These are phyloP conservation scores for Penicillium palitans DNA, from an alignment of 2,329 filamentous ascomycete species.

Conservation along the genomic window DNA sequence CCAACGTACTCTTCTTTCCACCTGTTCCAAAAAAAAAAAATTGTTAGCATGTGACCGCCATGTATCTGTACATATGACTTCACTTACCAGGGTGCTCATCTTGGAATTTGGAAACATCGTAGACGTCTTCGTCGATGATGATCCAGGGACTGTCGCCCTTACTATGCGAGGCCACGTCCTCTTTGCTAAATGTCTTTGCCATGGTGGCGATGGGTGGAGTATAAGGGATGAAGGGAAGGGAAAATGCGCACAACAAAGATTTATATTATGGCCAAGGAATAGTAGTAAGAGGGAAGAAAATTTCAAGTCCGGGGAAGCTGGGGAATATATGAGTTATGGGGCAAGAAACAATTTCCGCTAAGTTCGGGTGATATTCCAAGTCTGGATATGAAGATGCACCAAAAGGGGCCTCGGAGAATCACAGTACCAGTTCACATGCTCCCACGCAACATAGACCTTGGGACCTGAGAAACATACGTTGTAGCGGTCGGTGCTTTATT, in stretches of 20 bases:
- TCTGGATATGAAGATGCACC: slow-evolving; percentile 8
- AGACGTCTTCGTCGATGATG: slow-evolving; percentile 91
- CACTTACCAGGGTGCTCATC: slow-evolving; percentile 68
- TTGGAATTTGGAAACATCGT: slow-evolving; percentile 87
- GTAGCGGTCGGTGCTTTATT: slow-evolving; percentile 16
- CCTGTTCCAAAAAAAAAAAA: slow-evolving; percentile 44
- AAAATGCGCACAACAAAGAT: neutral
- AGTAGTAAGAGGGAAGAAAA: slow-evolving; percentile 12
- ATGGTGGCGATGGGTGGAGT: slow-evolving; percentile 53
- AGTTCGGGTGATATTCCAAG: slow-evolving; percentile 10
- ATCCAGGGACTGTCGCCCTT: slow-evolving; percentile 84
- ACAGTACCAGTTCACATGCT: slow-evolving; percentile 12
- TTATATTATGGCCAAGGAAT: slow-evolving; percentile 6
- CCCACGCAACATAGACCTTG: neutral
- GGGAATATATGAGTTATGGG: slow-evolving; percentile 24
- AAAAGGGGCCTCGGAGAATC: slow-evolving; percentile 23
- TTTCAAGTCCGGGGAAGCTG: slow-evolving; percentile 25
- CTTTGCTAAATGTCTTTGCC: slow-evolving; percentile 81
- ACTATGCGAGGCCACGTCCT: slow-evolving; percentile 89
- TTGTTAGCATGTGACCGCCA: slow-evolving; percentile 2
- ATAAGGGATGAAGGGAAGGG: neutral
- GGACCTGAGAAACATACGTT: slow-evolving; percentile 3
- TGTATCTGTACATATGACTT: neutral
- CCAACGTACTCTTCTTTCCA: slow-evolving; percentile 66
- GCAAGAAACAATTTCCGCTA: slow-evolving; percentile 8